Conservation (phyloP, 768 basidiomycete genomes). For the Boletus subparvulus region DNA sequence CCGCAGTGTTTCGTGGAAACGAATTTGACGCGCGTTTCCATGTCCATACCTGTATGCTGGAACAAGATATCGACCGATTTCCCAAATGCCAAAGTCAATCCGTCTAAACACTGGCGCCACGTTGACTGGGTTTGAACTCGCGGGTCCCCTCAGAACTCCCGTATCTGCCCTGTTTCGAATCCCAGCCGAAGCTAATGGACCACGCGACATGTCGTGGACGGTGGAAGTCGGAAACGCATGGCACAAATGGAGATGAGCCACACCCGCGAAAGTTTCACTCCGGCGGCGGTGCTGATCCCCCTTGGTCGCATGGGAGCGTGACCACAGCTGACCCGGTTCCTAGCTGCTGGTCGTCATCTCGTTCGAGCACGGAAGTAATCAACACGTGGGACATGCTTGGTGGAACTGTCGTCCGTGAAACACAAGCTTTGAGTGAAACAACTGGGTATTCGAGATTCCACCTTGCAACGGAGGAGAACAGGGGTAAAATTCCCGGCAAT, state of each 20-base stretch:
- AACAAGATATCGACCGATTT: constrained; percentile 11
- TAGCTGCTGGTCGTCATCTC: not conserved
- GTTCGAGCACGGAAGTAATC: not conserved
- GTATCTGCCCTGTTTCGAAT: constrained; percentile 25
- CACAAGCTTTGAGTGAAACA: not conserved
- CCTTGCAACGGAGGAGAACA: not conserved
- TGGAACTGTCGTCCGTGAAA: constrained; percentile 10
- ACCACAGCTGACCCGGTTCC: not conserved
- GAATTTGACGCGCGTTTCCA: constrained; percentile 24
- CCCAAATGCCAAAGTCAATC: constrained; percentile 22
- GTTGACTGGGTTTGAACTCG: constrained; percentile 21
- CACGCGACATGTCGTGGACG: constrained; percentile 19
- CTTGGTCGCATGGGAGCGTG: not conserved
- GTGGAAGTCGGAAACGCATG: constrained; percentile 9
- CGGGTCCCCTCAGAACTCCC: not conserved
- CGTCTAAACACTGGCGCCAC: constrained; percentile 20
- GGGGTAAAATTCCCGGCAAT: not conserved
- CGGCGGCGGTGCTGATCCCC: not conserved
- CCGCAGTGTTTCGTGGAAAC: constrained; percentile 7
- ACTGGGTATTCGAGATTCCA: not conserved
- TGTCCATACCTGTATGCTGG: not conserved
- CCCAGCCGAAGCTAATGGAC: constrained; percentile 3
- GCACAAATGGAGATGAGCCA: constrained; percentile 6
- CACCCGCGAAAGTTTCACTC: constrained; percentile 27
- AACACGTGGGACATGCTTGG: constrained; percentile 19